Conservation (phyloP, 2,329 filamentous ascomycete genomes). For the Aspergillus fumigatus region DNA sequence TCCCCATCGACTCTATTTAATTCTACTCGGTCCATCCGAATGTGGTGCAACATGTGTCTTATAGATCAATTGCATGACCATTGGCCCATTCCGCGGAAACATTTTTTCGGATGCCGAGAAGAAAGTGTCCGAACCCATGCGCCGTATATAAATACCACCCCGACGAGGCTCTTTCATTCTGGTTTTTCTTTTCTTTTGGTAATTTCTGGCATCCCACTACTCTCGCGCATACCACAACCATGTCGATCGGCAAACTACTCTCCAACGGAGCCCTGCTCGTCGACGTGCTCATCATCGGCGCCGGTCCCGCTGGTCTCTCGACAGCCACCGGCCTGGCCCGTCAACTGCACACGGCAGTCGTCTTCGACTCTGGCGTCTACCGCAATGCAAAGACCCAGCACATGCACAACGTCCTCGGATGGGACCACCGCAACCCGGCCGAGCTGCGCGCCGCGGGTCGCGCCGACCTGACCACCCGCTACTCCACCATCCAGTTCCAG, state of each 20-base stretch:
- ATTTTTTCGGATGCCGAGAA: not conserved
- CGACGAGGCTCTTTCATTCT: no score
- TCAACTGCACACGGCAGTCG: conserved; percentile 34
- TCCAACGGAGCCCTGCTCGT: not conserved
- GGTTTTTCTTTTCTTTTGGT: no score
- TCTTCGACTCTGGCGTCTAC: conserved; percentile 44
- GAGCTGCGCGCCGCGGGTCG: conserved; percentile 31
- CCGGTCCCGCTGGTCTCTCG: conserved; percentile 42
- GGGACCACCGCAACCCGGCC: conserved; percentile 33
- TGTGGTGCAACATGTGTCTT: not conserved
- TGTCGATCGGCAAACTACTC: not conserved
- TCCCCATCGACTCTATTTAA: not conserved
- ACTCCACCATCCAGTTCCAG: conserved; percentile 29
- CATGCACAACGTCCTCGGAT: conserved; percentile 44
- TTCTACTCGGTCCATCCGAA: not conserved
- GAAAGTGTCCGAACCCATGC: not conserved
- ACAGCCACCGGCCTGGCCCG: conserved; percentile 37
- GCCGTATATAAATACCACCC: not conserved
- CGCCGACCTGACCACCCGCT: conserved; percentile 32
- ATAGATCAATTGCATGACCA: not conserved
- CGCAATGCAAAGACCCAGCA: conserved; percentile 41
- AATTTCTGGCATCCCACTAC: not conserved
- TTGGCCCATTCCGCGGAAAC: not conserved
- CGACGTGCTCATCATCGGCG: conserved; percentile 32
- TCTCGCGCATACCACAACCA: not conserved